phyloP scores from a whole-genome alignment of 257 asterid species.

The Penstemon newberryi region DNA sequence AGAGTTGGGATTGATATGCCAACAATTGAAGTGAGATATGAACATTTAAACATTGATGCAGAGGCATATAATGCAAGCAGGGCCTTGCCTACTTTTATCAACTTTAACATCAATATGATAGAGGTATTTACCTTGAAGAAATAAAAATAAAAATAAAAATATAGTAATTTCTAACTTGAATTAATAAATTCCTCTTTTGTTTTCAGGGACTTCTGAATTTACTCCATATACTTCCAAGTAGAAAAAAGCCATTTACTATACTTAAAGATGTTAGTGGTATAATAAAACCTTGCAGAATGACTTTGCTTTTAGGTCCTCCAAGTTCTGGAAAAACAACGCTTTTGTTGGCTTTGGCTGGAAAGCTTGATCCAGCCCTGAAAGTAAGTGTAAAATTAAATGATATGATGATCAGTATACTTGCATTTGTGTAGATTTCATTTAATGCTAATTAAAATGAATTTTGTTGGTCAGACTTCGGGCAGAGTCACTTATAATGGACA shows the following conservation, averaged over 20 bases:
- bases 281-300: slow-evolving; percentile 66
- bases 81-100: slow-evolving; percentile 49
- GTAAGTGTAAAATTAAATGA: slow-evolving; percentile 30
- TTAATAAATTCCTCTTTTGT: background rate
- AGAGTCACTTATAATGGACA: slow-evolving; percentile 60
- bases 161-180: background rate
- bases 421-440: no score
- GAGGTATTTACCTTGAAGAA: slow-evolving; percentile 32
- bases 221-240: slow-evolving; percentile 45
- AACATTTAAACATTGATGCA: slow-evolving; percentile 45
- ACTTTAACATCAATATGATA: slow-evolving; percentile 41
- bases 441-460: no score
- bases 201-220: slow-evolving; percentile 40
- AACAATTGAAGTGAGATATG: slow-evolving; percentile 54
- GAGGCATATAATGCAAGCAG: slow-evolving; percentile 42
- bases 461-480: slow-evolving; percentile 39
- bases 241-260: slow-evolving; percentile 54
- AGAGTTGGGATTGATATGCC: slow-evolving; percentile 67
- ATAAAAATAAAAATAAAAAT: no score
- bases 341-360: slow-evolving; percentile 69
- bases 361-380: slow-evolving; percentile 50
- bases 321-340: slow-evolving; percentile 61
- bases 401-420: no score
- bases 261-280: slow-evolving; percentile 64
- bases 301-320: slow-evolving; percentile 68